phyloP scores from a whole-genome alignment of 495 filamentous ascomycete genomes.

The Tuber melanosporum region DNA sequence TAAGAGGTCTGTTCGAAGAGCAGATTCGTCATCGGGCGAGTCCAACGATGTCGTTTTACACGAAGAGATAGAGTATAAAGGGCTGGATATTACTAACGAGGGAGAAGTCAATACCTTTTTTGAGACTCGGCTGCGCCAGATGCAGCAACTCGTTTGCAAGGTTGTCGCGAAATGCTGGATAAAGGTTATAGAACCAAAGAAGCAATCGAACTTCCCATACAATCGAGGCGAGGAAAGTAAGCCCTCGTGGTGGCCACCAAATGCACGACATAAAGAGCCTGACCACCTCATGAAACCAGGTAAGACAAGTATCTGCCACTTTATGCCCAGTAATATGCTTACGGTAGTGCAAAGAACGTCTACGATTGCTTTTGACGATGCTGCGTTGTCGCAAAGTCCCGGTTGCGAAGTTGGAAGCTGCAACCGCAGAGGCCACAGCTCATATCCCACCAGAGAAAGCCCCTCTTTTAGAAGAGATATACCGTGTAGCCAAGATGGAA shows the following conservation, averaged over 20 bases:
- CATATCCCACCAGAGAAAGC: conserved; percentile 40
- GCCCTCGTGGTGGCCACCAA: conserved; percentile 77
- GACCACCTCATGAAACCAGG: conserved; percentile 74
- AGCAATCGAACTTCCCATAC: conserved; percentile 78
- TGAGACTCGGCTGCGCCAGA: conserved; percentile 55
- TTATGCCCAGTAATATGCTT: background rate
- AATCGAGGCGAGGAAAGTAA: conserved; percentile 59
- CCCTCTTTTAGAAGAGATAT: conserved; percentile 50
- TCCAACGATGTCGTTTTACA: conserved; percentile 34
- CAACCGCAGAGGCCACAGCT: conserved; percentile 41
- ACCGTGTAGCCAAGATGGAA: conserved; percentile 51
- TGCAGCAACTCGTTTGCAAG: conserved; percentile 71
- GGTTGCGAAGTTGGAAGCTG: conserved; percentile 40
- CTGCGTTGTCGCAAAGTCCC: conserved; percentile 41
- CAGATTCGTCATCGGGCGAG: conserved; percentile 33
- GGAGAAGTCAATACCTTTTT: conserved; percentile 59
- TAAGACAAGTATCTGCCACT: conserved; percentile 44
- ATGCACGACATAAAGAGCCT: conserved; percentile 69
- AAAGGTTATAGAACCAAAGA: conserved; percentile 75
- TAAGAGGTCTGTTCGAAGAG: conserved; percentile 30
- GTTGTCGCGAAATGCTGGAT: conserved; percentile 72
- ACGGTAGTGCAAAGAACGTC: conserved; percentile 39
- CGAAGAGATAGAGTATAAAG: conserved; percentile 40
- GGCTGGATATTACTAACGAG: conserved; percentile 54
- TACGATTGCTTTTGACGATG: conserved; percentile 39